Evolutionary conservation across 345 rosid species (phyloP).

Genomic region (Carallia brachiata): DNA sequence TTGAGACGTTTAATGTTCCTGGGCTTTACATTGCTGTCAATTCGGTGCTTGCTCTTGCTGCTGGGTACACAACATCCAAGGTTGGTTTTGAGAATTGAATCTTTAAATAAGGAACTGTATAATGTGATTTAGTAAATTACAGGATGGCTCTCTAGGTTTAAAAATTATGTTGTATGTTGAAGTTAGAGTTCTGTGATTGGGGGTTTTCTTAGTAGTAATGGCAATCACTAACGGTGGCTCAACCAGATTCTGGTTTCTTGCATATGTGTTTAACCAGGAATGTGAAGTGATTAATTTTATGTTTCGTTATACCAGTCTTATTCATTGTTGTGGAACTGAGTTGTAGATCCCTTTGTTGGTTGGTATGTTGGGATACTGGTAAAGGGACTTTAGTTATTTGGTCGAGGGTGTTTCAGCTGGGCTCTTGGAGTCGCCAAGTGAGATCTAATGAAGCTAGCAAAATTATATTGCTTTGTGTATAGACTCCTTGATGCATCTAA

Average conservation of each 20-base stretch:
- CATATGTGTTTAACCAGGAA: no score
- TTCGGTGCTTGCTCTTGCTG: conserved; percentile 97
- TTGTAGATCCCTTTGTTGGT: no score
- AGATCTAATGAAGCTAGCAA: not conserved
- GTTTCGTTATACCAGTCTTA: no score
- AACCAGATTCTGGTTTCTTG: no score
- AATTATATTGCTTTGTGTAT: not conserved
- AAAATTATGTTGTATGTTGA: not conserved
- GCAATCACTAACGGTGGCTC: not conserved
- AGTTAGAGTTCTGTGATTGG: not conserved
- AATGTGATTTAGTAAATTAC: not conserved
- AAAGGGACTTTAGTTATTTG: no score
- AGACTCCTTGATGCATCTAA: not conserved
- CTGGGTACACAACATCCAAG: conserved; percentile 95
- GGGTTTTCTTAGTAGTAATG: not conserved
- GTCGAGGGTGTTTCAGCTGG: no score
- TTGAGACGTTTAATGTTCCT: conserved; percentile 90
- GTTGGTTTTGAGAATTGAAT: conserved; percentile 32
- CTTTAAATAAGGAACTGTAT: not conserved
- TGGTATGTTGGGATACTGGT: no score
- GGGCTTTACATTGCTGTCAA: conserved; percentile 97
- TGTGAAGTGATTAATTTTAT: no score
- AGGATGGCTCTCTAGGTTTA: not conserved
- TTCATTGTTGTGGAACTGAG: no score
- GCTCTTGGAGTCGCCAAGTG: no score